phyloP scores from a whole-genome alignment of 2,329 filamentous ascomycete species.

The Metarhizium sp. region DNA sequence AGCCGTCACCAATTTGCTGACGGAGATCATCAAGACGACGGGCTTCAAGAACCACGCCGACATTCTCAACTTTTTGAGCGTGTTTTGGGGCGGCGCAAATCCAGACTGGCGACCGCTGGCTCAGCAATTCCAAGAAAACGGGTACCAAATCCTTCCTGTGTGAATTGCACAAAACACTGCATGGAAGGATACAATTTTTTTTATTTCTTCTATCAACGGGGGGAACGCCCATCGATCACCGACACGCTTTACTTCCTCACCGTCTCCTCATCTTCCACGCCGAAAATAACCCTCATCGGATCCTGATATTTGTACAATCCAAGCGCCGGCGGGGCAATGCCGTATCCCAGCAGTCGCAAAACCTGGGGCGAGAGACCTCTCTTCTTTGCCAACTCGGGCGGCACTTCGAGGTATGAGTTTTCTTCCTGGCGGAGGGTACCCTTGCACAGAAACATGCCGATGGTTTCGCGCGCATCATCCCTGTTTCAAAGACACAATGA shows the following conservation, averaged over 20 bases:
- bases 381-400: conserved; percentile 17
- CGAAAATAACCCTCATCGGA: conserved; percentile 26
- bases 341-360: conserved; percentile 23
- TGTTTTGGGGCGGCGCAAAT: conserved; percentile 16
- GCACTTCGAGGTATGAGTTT: conserved; percentile 23
- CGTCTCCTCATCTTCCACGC: conserved; percentile 26
- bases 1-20: conserved; percentile 10
- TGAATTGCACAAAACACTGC: conserved; percentile 1
- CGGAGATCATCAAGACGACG: conserved; percentile 10
- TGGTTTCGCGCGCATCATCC: conserved; percentile 19
- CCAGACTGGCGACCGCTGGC: conserved; percentile 18
- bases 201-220: no score
- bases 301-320: conserved; percentile 27
- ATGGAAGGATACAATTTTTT: no score
- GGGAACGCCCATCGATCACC: background rate
- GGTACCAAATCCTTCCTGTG: conserved; percentile 13
- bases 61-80: conserved; percentile 13
- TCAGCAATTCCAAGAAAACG: conserved; percentile 11
- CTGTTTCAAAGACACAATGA: conserved; percentile 2
- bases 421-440: conserved; percentile 23
- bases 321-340: conserved; percentile 22
- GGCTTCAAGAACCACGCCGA: conserved; percentile 16
- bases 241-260: conserved; percentile 4
- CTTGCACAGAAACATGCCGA: conserved; percentile 26
- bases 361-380: conserved; percentile 21